Base-by-base conservation (phyloP, 1,284 basidiomycete genomes). In the Rhodotorula sp. region DNA sequence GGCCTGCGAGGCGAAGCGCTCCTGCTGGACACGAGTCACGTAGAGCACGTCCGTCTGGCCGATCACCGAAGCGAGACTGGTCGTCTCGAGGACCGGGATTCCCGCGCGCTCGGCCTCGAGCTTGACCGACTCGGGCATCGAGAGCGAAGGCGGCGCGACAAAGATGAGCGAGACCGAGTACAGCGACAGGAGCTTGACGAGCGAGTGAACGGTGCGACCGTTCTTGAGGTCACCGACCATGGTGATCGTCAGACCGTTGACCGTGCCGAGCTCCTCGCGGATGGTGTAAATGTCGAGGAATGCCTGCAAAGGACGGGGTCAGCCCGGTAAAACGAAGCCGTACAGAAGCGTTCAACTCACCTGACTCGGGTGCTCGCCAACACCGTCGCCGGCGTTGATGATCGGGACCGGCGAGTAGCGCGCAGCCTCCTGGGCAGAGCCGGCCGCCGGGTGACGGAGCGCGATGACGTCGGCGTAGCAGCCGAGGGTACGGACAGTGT, bases 351-450 rank as follows among this genome's bases (percentile, higher is more conserved):
- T 2, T 47, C 52, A 34, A 76, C 85, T 68, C 80, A 88, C 90
- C 85, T 97, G 97, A 10, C 93, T 97, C 2, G 95, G 97, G 82
- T 99, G 97, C 82, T 99, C 97, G 70, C 97, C 97, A 67, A 93
- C 87, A 49, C 97, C 97, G 80, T 99, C 97, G 58, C 97, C 97
- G 59, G 93, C 95, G 80, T 98, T 99, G 82, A 99, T 85, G 78
- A 99, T 88, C 0, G 97, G 97, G 1, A 99, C 91, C 15, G 95
- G 91, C 21, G 93, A 95, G 82, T 88, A 93, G 82, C 97, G 97
- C 59, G 95, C 95, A 21, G 93, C 95, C 34, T 88, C 82, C 81
- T 95, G 92, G 26, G 92, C 88, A 78, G 91, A 93, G 68, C 97
- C 97, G 15, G 97, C 88, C 31, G 91, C 89, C 3, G 97, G 97